Percentiles rank a stretch among this genome's conserved stretches.
Evolutionary conservation across 1,139 yeast species (phyloP).

Genomic region (Nakaseomyces nivariensis): DNA sequence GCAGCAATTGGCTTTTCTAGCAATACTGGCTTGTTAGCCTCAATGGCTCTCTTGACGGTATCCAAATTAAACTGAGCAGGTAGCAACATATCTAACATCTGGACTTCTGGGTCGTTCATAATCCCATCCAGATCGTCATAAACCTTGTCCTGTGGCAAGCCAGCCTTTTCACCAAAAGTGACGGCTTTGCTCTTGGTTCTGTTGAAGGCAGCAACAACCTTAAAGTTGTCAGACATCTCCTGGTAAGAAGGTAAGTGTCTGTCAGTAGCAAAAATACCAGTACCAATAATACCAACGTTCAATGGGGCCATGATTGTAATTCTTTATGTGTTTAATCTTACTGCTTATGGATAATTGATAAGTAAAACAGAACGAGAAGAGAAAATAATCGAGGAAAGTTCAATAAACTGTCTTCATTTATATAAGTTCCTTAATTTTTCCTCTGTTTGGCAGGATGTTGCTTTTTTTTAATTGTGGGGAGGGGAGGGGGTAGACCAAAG

Average conservation of each 20-base stretch:
- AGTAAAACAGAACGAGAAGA: background rate
- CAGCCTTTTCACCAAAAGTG: conserved; percentile 59
- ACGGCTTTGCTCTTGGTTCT: conserved; percentile 78
- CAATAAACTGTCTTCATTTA: no score
- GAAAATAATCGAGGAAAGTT: no score
- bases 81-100: conserved; percentile 70
- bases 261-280: conserved; percentile 85
- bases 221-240: conserved; percentile 35
- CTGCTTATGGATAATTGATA: background rate
- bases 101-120: conserved; percentile 53
- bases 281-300: conserved; percentile 66
- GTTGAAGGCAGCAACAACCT: conserved; percentile 59
- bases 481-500: no score
- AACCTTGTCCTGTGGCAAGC: conserved; percentile 42
- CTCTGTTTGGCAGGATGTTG: no score
- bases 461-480: no score
- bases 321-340: background rate
- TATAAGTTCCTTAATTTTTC: no score
- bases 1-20: conserved; percentile 93
- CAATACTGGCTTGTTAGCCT: conserved; percentile 63
- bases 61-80: conserved; percentile 74
- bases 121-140: conserved; percentile 57
- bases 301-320: background rate
- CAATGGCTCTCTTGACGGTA: conserved; percentile 50
- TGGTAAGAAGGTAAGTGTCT: conserved; percentile 69